Evolutionary conservation across 1,284 basidiomycete species (phyloP), one percentile per base, ranked within the genome.

Genomic region (Blastosporella zonata): DNA sequence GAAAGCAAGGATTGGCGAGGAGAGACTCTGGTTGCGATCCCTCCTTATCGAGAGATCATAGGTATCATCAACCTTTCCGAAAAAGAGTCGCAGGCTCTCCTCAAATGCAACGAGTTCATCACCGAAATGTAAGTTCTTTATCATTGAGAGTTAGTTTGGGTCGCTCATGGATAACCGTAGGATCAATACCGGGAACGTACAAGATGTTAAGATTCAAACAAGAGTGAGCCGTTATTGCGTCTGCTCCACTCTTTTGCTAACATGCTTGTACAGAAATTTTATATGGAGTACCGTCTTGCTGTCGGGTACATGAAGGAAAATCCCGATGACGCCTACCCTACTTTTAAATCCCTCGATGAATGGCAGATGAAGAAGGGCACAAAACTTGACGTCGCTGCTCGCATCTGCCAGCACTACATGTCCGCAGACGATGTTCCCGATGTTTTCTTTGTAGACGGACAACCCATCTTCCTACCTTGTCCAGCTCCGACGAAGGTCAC

Each of bases 311-410:
- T 62, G 0, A 54, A 56, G 7, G 35, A 45, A 6, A 36, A 57
- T 9, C 38, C 49, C 0, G 33, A 36, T 0, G 52, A 45, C 0
- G 43, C 34, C 0, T 56, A 57, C 2, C 60, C 62, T 0, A 15
- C 18, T 0, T 63, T 64, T 46, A 47, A 49, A 0, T 51, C 50
- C 1, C 42, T 62, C 0, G 29, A 55, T 0, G 51, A 62, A 9
- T 66, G 62, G 65, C 25, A 53, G 0, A 2, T 12, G 0, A 20
- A 31, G 3, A 63, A 58, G 20, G 55, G 58, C 0, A 65, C 61
- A 0, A 67, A 67, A 29, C 37, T 67, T 6, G 59, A 66, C 25
- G 49, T 41, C 0, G 52, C 52, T 6, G 55, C 49, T 0, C 40
- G 37, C 0, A 52, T 67, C 0, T 54, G 52, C 18, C 12, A 29